These are phyloP conservation scores for Phtheirospermum japonicum DNA, from an alignment of 257 asterid species.

Conservation along the genomic window DNA sequence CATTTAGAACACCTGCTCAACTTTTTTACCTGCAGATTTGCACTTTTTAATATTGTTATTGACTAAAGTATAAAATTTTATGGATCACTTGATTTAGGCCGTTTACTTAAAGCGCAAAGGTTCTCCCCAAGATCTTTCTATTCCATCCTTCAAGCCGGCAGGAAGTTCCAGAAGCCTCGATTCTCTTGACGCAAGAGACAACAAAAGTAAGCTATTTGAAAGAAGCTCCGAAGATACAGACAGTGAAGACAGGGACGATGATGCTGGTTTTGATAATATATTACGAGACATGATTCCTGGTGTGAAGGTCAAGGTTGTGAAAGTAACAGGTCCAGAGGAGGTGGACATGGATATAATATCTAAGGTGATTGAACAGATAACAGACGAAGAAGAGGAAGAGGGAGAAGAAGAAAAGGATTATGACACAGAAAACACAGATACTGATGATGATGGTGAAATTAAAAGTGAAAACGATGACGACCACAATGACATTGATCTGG, in stretches of 20 bases:
- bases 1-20: constrained; percentile 18
- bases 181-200: constrained; percentile 55
- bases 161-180: constrained; percentile 48
- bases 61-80: constrained; percentile 19
- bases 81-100: constrained; percentile 50
- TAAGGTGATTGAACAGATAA: constrained; percentile 80
- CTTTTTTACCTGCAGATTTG: too few species aligned
- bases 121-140: constrained; percentile 45
- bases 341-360: constrained; percentile 75
- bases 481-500: constrained; percentile 44
- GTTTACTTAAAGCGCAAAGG: constrained; percentile 76
- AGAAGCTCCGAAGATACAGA: constrained; percentile 58
- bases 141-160: constrained; percentile 51
- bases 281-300: constrained; percentile 92
- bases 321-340: constrained; percentile 73
- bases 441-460: constrained; percentile 40
- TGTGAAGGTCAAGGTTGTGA: constrained; percentile 83
- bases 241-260: constrained; percentile 70
- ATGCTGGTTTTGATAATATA: constrained; percentile 61
- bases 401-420: constrained; percentile 67
- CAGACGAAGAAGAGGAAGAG: constrained; percentile 81
- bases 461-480: constrained; percentile 50
- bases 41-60: constrained; percentile 19
- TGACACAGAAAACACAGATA: constrained; percentile 40
- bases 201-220: constrained; percentile 52